These are phyloP conservation scores for Choanephora cucurbitarum DNA, from an alignment of 371 early-diverging fungal genomes.

Conservation along the genomic window DNA sequence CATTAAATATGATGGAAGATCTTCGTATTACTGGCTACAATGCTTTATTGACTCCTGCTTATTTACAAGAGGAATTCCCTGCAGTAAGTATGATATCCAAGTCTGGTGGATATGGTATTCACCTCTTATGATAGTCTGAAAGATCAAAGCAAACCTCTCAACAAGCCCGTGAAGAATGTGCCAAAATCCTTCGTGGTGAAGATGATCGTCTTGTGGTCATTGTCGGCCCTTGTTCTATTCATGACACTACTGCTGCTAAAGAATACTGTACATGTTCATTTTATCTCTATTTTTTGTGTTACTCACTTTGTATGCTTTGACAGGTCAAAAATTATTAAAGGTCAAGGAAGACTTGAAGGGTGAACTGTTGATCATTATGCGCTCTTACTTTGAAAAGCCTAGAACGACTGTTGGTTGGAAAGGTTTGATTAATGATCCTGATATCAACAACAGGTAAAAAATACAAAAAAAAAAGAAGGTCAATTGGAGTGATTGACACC, in stretches of 20 bases:
- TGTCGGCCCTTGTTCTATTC: slow-evolving; percentile 94
- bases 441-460: slow-evolving; percentile 70
- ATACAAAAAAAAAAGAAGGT: background rate
- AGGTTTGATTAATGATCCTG: slow-evolving; percentile 91
- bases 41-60: slow-evolving; percentile 60
- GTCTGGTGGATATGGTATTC: background rate
- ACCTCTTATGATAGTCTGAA: slow-evolving; percentile 16
- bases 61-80: slow-evolving; percentile 63
- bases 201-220: slow-evolving; percentile 87
- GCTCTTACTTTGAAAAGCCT: slow-evolving; percentile 95
- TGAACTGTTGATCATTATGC: slow-evolving; percentile 86
- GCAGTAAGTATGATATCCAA: slow-evolving; percentile 38
- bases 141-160: slow-evolving; percentile 52
- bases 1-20: slow-evolving; percentile 53
- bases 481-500: background rate
- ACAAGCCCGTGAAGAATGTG: slow-evolving; percentile 62
- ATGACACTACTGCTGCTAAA: slow-evolving; percentile 79
- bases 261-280: slow-evolving; percentile 69
- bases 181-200: slow-evolving; percentile 73
- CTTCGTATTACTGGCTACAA: slow-evolving; percentile 65
- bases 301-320: background rate
- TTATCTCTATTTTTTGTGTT: slow-evolving; percentile 1
- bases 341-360: slow-evolving; percentile 54
- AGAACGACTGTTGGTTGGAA: slow-evolving; percentile 96
- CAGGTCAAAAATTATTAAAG: slow-evolving; percentile 60